A percentile compares a stretch with the other conserved stretches of the same genome.
Conservation (phyloP, 768 basidiomycete genomes). For the Pholiota conissans region DNA sequence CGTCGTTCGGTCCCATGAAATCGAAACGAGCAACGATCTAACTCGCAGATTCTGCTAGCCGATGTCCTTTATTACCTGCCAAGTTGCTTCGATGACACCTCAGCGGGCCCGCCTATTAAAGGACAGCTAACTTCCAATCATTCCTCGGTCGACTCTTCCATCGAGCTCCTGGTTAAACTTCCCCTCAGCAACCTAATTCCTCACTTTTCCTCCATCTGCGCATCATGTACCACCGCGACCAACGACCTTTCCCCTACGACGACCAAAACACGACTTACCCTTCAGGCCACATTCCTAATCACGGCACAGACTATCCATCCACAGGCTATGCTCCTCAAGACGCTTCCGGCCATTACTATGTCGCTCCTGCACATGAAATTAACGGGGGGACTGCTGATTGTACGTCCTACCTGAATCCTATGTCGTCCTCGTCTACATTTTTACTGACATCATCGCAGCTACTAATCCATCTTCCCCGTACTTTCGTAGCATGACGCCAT, state of each 20-base stretch:
- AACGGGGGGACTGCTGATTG: constrained; percentile 21
- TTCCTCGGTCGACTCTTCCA: constrained; percentile 27
- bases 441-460: constrained; percentile 9
- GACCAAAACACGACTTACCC: constrained; percentile 32
- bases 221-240: constrained; percentile 40
- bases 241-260: constrained; percentile 44
- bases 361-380: constrained; percentile 24
- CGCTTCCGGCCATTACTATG: constrained; percentile 33
- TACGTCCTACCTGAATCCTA: constrained; percentile 11
- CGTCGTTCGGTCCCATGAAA: constrained; percentile 43
- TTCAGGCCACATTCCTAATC: constrained; percentile 26
- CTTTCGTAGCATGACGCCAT: constrained; percentile 38
- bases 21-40: constrained; percentile 39
- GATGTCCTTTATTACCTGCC: constrained; percentile 35
- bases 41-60: constrained; percentile 34
- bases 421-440: neutral
- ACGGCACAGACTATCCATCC: constrained; percentile 28
- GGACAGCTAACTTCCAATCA: constrained; percentile 27
- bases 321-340: constrained; percentile 34
- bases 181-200: constrained; percentile 6
- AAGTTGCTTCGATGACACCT: constrained; percentile 41
- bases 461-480: constrained; percentile 26
- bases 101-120: constrained; percentile 47
- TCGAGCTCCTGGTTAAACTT: constrained; percentile 17
- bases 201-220: constrained; percentile 18